Evolutionary conservation across 2,329 filamentous ascomycete genomes (phyloP), one percentile per base, ranked within the genome.

Genomic region (Graphiopsis chlorocephala): DNA sequence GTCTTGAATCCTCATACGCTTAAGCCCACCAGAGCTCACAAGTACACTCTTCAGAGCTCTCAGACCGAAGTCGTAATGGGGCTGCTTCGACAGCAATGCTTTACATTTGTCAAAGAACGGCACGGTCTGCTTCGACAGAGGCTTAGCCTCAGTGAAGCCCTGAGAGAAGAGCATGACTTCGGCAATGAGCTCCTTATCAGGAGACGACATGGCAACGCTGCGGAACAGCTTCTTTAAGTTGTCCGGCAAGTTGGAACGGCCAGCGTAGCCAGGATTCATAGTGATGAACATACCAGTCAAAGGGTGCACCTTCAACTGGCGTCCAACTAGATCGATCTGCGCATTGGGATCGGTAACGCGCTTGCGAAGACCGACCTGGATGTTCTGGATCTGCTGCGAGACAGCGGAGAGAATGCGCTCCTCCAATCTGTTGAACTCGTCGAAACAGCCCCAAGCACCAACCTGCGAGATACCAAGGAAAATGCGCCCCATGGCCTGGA

Each of bases 101-200:
- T 91, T 83, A 76, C 96, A 99, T 73, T 90, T 88, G 75, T 99
- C 95, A 79, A 99, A 99, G 84, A 99, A 99, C 0, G 95, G 96
- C 26, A 99, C 95, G 0, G 94, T 96, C 72, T 98, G 93, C 75
- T 94, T 95, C 1, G 95, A 97, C 5, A 99, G 84, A 66, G 89
- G 83, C 80, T 98, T 99, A 38, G 95, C 95, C 77, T 97, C 92
- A 73, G 92, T 96, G 84, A 99, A 99, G 74, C 95, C 95, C 78
- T 99, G 95, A 0, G 96, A 99, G 84, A 97, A 99, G 38, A 99
- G 87, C 96, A 99, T 99, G 73, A 99, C 95, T 82, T 99, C 95
- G 38, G 95, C 93, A 79, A 99, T 99, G 65, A 99, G 90, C 78
- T 99, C 96, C 79, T 99, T 99, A 83, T 99, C 96, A 0, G 95